phyloP scores from a whole-genome alignment of 257 asterid genomes.

The Sherardia arvensis region DNA sequence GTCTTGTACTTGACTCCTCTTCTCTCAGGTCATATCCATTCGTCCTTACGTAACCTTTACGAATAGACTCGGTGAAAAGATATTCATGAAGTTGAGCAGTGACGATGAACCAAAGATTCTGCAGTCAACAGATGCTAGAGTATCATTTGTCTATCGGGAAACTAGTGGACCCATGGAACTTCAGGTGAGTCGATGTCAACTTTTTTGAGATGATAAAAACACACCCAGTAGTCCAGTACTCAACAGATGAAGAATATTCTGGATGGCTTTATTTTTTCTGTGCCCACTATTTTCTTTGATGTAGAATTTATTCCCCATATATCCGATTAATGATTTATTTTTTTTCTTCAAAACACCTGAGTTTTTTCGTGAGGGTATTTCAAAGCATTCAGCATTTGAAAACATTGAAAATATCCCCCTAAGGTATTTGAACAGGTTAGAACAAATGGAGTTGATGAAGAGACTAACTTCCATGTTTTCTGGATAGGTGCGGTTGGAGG shows the following conservation, averaged over 20 bases:
- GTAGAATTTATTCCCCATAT: not conserved
- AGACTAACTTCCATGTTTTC: slow-evolving; percentile 10
- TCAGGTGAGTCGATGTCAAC: slow-evolving; percentile 44
- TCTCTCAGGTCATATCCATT: slow-evolving; percentile 65
- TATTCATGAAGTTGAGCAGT: slow-evolving; percentile 61
- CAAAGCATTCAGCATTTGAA: too few relatives aligned
- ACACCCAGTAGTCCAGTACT: not conserved
- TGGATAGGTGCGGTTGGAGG: slow-evolving; percentile 64
- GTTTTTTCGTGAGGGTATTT: not conserved
- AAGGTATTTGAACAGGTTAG: not conserved
- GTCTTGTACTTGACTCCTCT: slow-evolving; percentile 20
- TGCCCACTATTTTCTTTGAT: not conserved
- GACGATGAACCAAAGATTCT: slow-evolving; percentile 83
- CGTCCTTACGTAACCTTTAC: slow-evolving; percentile 90
- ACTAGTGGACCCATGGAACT: slow-evolving; percentile 53
- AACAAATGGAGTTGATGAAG: not conserved
- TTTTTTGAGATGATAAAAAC: not conserved
- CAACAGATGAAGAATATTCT: not conserved
- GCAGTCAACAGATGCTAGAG: slow-evolving; percentile 66
- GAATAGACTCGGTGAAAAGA: slow-evolving; percentile 76
- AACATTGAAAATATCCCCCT: too few relatives aligned
- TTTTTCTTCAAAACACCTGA: too few relatives aligned
- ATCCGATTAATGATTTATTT: not conserved
- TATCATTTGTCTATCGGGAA: slow-evolving; percentile 52
- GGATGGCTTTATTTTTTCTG: not conserved